Percentiles rank a stretch among this genome's conserved stretches.
Conservation (phyloP, 2,329 filamentous ascomycete genomes). For the Verticillium dahliae region DNA sequence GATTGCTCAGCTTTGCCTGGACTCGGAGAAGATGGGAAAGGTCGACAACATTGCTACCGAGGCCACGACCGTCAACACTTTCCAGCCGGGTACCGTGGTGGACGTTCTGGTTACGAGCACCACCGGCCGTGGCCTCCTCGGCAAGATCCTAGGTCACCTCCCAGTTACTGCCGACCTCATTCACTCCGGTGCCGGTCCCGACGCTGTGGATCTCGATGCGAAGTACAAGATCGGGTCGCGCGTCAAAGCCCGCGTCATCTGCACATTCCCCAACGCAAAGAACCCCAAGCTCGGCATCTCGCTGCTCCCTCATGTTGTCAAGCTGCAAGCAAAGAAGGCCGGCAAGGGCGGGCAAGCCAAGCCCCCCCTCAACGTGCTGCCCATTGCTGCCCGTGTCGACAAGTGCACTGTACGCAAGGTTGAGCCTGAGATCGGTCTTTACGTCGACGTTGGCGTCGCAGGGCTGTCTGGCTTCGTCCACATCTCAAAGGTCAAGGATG, state of each 20-base stretch:
- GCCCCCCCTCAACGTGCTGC: constrained; percentile 51
- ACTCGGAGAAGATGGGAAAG: constrained; percentile 63
- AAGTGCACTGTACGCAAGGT: constrained; percentile 75
- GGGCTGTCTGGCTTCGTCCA: constrained; percentile 85
- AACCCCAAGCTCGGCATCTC: constrained; percentile 83
- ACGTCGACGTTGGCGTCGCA: constrained; percentile 57
- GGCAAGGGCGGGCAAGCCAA: constrained; percentile 33
- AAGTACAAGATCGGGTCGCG: constrained; percentile 81
- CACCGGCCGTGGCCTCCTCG: constrained; percentile 66
- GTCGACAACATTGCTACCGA: constrained; percentile 59
- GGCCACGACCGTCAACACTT: constrained; percentile 82
- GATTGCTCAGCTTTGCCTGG: constrained; percentile 78
- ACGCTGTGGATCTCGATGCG: constrained; percentile 62
- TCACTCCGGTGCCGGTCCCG: constrained; percentile 73
- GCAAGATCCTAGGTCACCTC: constrained; percentile 87
- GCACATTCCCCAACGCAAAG: constrained; percentile 74
- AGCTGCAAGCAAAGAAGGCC: constrained; percentile 46
- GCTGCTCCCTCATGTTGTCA: constrained; percentile 74
- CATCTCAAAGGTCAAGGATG: constrained; percentile 86
- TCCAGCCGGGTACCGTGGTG: constrained; percentile 85
- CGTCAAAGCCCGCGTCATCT: constrained; percentile 79
- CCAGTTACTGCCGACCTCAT: constrained; percentile 87
- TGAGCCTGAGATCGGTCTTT: constrained; percentile 73
- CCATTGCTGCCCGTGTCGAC: constrained; percentile 70
- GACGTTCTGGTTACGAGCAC: constrained; percentile 78